Evolutionary conservation across 2,329 filamentous ascomycete species (phyloP).

Genomic region (Chaetomium strumarium): DNA sequence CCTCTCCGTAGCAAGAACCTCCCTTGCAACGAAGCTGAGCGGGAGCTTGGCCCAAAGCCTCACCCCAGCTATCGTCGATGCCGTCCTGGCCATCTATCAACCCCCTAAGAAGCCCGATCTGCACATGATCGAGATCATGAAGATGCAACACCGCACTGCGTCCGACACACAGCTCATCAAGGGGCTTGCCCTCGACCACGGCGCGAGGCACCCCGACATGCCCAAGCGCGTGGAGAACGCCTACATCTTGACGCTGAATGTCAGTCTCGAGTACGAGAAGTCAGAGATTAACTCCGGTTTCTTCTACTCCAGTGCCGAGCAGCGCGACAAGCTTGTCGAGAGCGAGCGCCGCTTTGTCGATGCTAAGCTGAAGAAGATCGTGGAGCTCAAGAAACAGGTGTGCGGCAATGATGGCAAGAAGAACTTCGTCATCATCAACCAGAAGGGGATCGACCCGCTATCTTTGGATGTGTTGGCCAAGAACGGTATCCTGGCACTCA

Average conservation of each 20-base stretch:
- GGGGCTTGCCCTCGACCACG: slow-evolving; percentile 89
- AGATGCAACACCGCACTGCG: slow-evolving; percentile 97
- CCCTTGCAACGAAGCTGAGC: slow-evolving; percentile 92
- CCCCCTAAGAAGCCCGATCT: slow-evolving; percentile 87
- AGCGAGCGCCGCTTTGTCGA: slow-evolving; percentile 95
- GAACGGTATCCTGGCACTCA: slow-evolving; percentile 92
- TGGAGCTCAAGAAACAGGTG: slow-evolving; percentile 95
- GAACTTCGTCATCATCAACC: slow-evolving; percentile 96
- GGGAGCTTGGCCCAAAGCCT: slow-evolving; percentile 80
- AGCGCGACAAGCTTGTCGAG: slow-evolving; percentile 96
- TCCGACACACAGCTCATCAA: slow-evolving; percentile 94
- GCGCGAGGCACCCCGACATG: slow-evolving; percentile 96
- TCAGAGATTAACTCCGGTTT: slow-evolving; percentile 98
- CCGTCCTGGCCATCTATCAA: slow-evolving; percentile 90
- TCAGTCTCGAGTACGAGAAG: slow-evolving; percentile 97
- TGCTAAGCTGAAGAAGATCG: slow-evolving; percentile 93
- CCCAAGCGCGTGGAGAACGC: slow-evolving; percentile 94
- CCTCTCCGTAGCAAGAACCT: slow-evolving; percentile 87
- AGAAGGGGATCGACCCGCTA: slow-evolving; percentile 97
- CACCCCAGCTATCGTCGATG: slow-evolving; percentile 92
- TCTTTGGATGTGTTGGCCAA: slow-evolving; percentile 95
- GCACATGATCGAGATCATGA: slow-evolving; percentile 99
- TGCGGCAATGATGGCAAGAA: slow-evolving; percentile 91
- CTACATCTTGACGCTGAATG: slow-evolving; percentile 89
- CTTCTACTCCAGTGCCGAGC: slow-evolving; percentile 96